Base-by-base conservation (phyloP, 768 basidiomycete genomes). In the Epithele typhae region DNA sequence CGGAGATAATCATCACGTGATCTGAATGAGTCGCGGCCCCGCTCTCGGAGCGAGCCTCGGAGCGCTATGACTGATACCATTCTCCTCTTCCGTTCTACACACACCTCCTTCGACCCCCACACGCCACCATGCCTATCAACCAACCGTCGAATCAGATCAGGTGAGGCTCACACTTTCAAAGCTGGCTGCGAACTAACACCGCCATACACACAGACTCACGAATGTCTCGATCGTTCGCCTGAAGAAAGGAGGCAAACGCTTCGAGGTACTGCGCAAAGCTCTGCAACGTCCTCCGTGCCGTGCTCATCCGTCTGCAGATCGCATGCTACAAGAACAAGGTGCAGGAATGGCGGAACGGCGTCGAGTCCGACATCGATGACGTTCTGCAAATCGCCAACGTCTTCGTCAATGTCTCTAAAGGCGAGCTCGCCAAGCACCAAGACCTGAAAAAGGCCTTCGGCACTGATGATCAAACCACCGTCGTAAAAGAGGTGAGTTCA, bases 301-400 rank as follows among this genome's bases (percentile, higher is more conserved):
- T 25, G 18, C 22, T 38, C 40, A 37, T 8, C 12, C 19, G 17
- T 43, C 41, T 23, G 22, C 53, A 87, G 95, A 88, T 99, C 59
- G 95, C 96, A 30, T 96, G 93, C 67, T 99, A 98, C 74, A 95
- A 97, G 75, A 99, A 99, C 69, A 97, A 97, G 68, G 96, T 99
- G 22, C 91, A 94, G 57, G 94, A 96, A 64, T 99, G 85, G 81
- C 74, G 96, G 48, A 91, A 79, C 48, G 93, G 93, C 51, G 87
- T 95, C 22, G 94, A 98, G 74, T 92, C 87, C 24, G 85, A 87
- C 68, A 68, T 98, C 25, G 91, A 95, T 59, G 96, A 99, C 58
- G 92, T 99, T 32, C 76, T 98, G 37, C 96, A 99, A 67, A 94
- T 98, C 61, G 87, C 82, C 56, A 92, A 94, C 59, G 92, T 99